phyloP scores from a whole-genome alignment of 106 monocot species.

The Acorus gramineus region DNA sequence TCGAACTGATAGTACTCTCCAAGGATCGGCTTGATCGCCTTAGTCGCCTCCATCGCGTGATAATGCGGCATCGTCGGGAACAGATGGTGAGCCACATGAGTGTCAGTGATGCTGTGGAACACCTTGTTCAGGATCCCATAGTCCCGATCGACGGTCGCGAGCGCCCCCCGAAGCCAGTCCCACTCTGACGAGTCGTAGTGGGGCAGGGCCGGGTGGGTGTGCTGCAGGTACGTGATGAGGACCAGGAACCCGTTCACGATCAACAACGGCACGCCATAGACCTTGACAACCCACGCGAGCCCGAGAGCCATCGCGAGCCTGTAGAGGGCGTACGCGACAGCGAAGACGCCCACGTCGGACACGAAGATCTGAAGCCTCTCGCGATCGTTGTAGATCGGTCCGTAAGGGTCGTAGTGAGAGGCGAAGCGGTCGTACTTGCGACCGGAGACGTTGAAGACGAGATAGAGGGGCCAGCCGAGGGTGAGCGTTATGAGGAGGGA shows the following conservation, averaged over 20 bases:
- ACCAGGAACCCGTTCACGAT: constrained; percentile 4
- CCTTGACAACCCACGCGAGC: constrained; percentile 12
- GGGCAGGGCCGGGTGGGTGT: too few relatives aligned
- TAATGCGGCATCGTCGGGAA: constrained; percentile 53
- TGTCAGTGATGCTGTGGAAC: constrained; percentile 43
- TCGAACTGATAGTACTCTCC: constrained; percentile 26
- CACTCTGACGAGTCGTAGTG: too few relatives aligned
- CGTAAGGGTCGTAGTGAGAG: too few relatives aligned
- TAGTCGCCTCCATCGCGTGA: constrained; percentile 52
- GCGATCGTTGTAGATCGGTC: neutral
- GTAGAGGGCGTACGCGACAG: constrained; percentile 15
- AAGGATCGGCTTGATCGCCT: constrained; percentile 24
- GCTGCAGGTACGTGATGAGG: neutral
- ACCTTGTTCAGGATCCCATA: constrained; percentile 20
- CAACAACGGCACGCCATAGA: constrained; percentile 22
- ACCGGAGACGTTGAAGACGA: too few relatives aligned
- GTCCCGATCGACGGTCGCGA: too few relatives aligned
- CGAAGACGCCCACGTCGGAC: constrained; percentile 22
- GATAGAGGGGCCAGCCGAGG: too few relatives aligned
- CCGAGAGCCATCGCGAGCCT: constrained; percentile 5
- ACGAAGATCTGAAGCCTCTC: constrained; percentile 32
- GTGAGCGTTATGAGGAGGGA: too few relatives aligned
- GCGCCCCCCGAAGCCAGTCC: too few relatives aligned
- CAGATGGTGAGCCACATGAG: constrained; percentile 45
- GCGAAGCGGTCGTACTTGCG: too few relatives aligned